Percentiles rank a stretch among this genome's conserved stretches.
Conservation (phyloP, 1,284 basidiomycete genomes). For the Puccinia triticina region DNA sequence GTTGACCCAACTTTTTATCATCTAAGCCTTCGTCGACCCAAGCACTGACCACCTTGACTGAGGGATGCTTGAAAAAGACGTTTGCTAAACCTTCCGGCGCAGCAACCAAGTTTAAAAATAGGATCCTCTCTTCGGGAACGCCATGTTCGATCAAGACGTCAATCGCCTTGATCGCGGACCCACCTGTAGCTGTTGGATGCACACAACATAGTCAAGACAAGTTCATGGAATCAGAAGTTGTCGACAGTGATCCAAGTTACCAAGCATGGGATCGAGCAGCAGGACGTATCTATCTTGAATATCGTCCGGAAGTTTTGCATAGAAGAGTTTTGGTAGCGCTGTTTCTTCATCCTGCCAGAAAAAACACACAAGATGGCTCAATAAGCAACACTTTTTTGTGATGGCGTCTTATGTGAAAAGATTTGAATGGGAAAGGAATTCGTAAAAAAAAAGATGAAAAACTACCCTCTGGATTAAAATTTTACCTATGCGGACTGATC, state of each 20-base stretch:
- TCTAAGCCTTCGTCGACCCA: slow-evolving; percentile 97
- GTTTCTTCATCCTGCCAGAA: slow-evolving; percentile 81
- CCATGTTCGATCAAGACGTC: slow-evolving; percentile 88
- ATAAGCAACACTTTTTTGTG: slow-evolving; percentile 14
- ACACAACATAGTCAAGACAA: slow-evolving; percentile 5
- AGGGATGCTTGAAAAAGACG: slow-evolving; percentile 79
- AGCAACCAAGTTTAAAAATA: slow-evolving; percentile 94
- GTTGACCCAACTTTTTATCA: slow-evolving; percentile 64
- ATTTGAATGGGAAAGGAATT: background rate
- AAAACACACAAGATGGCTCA: slow-evolving; percentile 15
- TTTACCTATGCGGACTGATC: slow-evolving; percentile 79
- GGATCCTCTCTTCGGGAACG: slow-evolving; percentile 80
- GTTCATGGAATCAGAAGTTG: background rate
- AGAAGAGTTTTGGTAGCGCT: slow-evolving; percentile 81
- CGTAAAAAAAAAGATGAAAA: slow-evolving; percentile 3
- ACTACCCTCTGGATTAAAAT: slow-evolving; percentile 87
- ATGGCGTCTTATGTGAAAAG: background rate
- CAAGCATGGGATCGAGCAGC: slow-evolving; percentile 95
- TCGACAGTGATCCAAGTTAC: slow-evolving; percentile 62
- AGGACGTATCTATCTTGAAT: slow-evolving; percentile 89
- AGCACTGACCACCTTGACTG: slow-evolving; percentile 85
- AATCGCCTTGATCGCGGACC: slow-evolving; percentile 95
- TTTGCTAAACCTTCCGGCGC: slow-evolving; percentile 86
- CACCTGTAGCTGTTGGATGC: slow-evolving; percentile 76
- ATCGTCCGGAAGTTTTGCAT: slow-evolving; percentile 83